These are phyloP conservation scores for Pyrenophora graminea DNA, from an alignment of 2,329 filamentous ascomycete species.

Conservation along the genomic window DNA sequence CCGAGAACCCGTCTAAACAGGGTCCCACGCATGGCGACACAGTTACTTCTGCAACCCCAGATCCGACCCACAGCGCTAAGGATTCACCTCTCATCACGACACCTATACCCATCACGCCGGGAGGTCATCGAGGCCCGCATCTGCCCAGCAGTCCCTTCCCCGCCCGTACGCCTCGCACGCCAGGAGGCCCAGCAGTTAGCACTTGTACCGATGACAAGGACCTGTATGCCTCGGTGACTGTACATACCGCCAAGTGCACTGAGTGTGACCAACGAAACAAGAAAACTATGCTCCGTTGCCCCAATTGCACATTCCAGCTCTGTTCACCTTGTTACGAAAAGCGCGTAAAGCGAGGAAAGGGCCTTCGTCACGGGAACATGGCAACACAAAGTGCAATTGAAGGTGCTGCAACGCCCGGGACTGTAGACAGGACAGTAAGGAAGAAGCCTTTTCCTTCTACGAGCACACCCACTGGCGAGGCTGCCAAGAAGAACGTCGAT, in stretches of 20 bases:
- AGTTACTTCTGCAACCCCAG: slow-evolving; percentile 1
- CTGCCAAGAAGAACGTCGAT: background rate
- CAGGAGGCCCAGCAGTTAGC: slow-evolving; percentile 5
- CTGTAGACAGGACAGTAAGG: background rate
- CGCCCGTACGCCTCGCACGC: slow-evolving; percentile 14
- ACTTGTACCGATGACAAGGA: slow-evolving; percentile 26
- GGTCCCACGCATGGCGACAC: background rate
- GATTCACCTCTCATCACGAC: background rate
- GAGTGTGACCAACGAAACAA: slow-evolving; percentile 42
- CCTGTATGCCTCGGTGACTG: slow-evolving; percentile 26
- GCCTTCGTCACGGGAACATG: slow-evolving; percentile 33
- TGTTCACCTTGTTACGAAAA: slow-evolving; percentile 35
- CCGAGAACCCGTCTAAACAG: background rate
- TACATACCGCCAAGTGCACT: slow-evolving; percentile 46
- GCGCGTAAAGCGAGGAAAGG: slow-evolving; percentile 13
- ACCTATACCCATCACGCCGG: background rate
- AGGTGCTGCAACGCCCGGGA: background rate
- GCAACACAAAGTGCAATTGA: background rate
- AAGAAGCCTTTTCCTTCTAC: slow-evolving; percentile 1
- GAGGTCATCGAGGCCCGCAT: background rate
- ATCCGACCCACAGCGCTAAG: background rate
- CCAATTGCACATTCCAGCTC: slow-evolving; percentile 42
- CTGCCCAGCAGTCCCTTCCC: slow-evolving; percentile 2
- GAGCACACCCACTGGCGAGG: background rate
- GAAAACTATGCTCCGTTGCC: slow-evolving; percentile 38